Evolutionary conservation across 148 eudicot genomes (phyloP), one percentile per base, ranked within the genome.

Genomic region (Dianthus caryophyllus): DNA sequence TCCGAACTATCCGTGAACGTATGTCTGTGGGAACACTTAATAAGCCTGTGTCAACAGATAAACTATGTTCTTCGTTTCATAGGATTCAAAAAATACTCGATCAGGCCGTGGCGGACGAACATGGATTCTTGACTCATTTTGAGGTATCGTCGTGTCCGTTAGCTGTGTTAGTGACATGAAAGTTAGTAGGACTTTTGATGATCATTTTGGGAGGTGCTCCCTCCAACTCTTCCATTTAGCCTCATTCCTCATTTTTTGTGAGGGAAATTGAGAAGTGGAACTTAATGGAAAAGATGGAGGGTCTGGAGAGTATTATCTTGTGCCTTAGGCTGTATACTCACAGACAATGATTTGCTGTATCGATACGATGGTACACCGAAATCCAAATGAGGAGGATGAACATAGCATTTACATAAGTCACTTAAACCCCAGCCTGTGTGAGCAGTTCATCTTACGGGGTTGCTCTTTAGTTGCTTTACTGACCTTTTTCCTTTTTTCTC

Each of bases 1-100:
- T 94, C 16, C 90, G 54, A 68, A 80, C 90, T 67, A 90, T 94
- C 61, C 84, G 96, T 78, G 98, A 94, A 77, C 91, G 98, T 49
- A 80, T 94, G 80, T 77, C 83, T 5, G 60, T 90, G 51, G 98
- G 98, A 63, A 78, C 43, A 79, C 61, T 47, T 18, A 85, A 89
- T 48, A 81, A 83, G 59, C 96, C 88, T 7, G 90, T 94, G 24
- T 74, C 98, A 51, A 80, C 76, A 68, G 76, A 76, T 71, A 61
- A 71, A 52, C 57, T 94, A 68, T 63, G 60, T 72, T 72, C 56
- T 43, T 78, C 82, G 51, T 94, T 90, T 68, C 80, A 70, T 39
- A 79, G 68, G 51, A 82, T 86, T 33, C 86, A 74, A 76, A 76
- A 61, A 51, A 73, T 65, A 61, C 80, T 94, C 77, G 90, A 90